Evolutionary conservation across 2,329 filamentous ascomycete species (phyloP), one percentile per base, ranked within the genome.

Genomic region (Mollisiaceae sp.): DNA sequence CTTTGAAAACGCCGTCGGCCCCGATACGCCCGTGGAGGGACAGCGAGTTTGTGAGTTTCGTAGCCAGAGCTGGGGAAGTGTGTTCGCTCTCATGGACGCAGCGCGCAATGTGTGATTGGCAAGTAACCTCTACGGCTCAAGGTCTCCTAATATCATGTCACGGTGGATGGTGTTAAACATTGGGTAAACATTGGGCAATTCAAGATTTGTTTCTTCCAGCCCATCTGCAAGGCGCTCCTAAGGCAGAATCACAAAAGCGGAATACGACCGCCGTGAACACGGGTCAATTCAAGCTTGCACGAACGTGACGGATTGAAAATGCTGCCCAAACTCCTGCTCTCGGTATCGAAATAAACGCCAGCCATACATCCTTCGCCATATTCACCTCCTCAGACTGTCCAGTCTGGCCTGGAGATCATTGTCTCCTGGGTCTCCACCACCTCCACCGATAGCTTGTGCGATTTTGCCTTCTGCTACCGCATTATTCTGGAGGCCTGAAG

Each of bases 381-480:
- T 6, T 72, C 65, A 76, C 67, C 75, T 67, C 65, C 75, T 70
- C 65, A 98, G 82, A 78, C 94, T 97, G 77, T 98, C 93, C 60
- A 99, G 85, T 65, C 95, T 88, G 69, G 95, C 94, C 81, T 98
- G 94, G 32, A 99, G 86, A 77, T 97, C 95, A 75, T 97, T 93
- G 74, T 97, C 94, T 59, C 80, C 89, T 5, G 86, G 82, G 73
- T 89, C 79, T 35, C 76, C 77, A 35, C 75, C 77, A 65, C 87
- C 88, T 14, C 84, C 88, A 8, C 92, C 93, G 71, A 98, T 85
- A 18, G 94, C 93, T 77, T 98, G 92, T 56, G 95, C 94, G 67
- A 98, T 87, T 74, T 87, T 89, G 12, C 88, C 85, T 75, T 97
- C 93, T 6, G 90, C 81, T 5, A 91, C 89, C 5, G 89, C 82